Conservation (phyloP, 305 asterid genomes). For the Fraxinus paxiana region DNA sequence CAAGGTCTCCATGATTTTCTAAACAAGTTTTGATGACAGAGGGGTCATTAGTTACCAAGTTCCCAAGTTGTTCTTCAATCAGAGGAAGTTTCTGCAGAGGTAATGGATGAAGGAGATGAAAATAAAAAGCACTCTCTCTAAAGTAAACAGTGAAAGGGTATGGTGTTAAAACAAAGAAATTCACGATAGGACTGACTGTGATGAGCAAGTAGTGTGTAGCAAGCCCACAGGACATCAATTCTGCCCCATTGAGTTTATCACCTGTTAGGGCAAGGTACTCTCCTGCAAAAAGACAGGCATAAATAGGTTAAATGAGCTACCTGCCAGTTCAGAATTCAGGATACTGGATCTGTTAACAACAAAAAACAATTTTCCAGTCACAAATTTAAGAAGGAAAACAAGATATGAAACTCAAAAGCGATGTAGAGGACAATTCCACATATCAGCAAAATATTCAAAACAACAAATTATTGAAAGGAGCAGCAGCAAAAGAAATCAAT, state of each 20-base stretch:
- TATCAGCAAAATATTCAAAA: background rate
- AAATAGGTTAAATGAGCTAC: conserved; percentile 17
- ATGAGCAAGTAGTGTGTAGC: conserved; percentile 72
- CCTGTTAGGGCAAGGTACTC: conserved; percentile 95
- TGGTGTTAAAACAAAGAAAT: background rate
- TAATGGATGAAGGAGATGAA: conserved; percentile 17
- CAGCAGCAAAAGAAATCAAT: background rate
- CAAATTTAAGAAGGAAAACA: background rate
- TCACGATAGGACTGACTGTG: conserved; percentile 36
- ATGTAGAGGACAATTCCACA: background rate
- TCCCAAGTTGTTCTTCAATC: conserved; percentile 75
- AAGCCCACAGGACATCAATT: conserved; percentile 94
- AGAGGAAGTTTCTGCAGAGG: conserved; percentile 69
- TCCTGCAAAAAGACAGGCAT: conserved; percentile 44
- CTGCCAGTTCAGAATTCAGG: conserved; percentile 9
- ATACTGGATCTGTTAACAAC: conserved; percentile 11
- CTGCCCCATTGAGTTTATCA: conserved; percentile 72
- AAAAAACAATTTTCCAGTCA: conserved; percentile 1
- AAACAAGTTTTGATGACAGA: conserved; percentile 66
- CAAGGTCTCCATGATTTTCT: conserved; percentile 56
- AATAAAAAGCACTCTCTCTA: background rate
- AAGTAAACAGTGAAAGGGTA: conserved; percentile 1
- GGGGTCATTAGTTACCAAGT: conserved; percentile 79
- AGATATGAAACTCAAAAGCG: background rate
- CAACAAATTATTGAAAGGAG: background rate